Conservation (phyloP, 352 stramenopile genomes). For the Pilasporangium apinafurcum region DNA sequence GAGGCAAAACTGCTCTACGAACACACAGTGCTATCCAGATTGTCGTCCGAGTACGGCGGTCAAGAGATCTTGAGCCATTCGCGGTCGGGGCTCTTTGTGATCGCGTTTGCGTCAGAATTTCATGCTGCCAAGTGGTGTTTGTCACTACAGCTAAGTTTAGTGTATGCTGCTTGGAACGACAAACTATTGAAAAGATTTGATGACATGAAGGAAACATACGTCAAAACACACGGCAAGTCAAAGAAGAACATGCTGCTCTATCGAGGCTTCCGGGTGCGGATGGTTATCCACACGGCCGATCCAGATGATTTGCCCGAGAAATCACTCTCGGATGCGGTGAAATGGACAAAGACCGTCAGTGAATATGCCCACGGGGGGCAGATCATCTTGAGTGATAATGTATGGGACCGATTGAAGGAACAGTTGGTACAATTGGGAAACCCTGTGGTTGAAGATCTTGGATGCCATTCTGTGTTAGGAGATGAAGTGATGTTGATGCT, state of each 20-base stretch:
- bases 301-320: slow-evolving; percentile 42
- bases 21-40: slow-evolving; percentile 78
- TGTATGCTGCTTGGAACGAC: slow-evolving; percentile 85
- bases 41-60: slow-evolving; percentile 77
- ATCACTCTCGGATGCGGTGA: slow-evolving; percentile 64
- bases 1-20: slow-evolving; percentile 83
- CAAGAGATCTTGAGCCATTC: slow-evolving; percentile 78
- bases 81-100: slow-evolving; percentile 71
- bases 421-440: slow-evolving; percentile 85
- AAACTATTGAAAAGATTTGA: slow-evolving; percentile 82
- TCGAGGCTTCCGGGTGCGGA: slow-evolving; percentile 77
- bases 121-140: slow-evolving; percentile 85
- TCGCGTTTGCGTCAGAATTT: slow-evolving; percentile 82
- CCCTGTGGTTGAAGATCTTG: slow-evolving; percentile 81
- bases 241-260: slow-evolving; percentile 80
- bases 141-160: slow-evolving; percentile 75
- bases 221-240: slow-evolving; percentile 41
- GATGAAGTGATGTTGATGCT: slow-evolving; percentile 80
- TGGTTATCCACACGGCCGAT: slow-evolving; percentile 80
- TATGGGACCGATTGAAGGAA: slow-evolving; percentile 83
- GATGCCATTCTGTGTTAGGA: slow-evolving; percentile 60
- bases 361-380: slow-evolving; percentile 80
- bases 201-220: slow-evolving; percentile 72
- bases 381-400: slow-evolving; percentile 79
- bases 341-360: slow-evolving; percentile 82